These are phyloP conservation scores for Tylopilus rubrobrunneus DNA, from an alignment of 768 basidiomycete species.

Conservation along the genomic window DNA sequence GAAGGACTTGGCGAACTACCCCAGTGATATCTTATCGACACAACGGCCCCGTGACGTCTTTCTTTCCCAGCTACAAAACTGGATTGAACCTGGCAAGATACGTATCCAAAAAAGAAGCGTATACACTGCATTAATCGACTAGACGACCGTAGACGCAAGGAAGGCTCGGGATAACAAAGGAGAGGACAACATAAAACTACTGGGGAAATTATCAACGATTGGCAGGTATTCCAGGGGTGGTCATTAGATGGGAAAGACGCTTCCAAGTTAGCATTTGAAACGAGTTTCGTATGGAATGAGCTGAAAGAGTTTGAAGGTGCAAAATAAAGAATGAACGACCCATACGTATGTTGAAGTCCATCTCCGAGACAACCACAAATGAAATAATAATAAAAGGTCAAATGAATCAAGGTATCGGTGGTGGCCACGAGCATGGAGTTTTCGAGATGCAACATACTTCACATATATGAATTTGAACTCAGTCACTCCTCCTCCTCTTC, in stretches of 20 bases:
- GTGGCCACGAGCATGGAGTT: constrained; percentile 13
- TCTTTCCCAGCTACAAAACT: constrained; percentile 6
- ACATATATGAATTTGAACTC: constrained; percentile 11
- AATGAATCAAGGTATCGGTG: constrained; percentile 24
- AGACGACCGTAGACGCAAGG: constrained; percentile 1
- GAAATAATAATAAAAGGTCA: background rate
- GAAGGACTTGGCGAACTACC: background rate
- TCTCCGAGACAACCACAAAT: constrained; percentile 6
- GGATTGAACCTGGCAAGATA: constrained; percentile 4
- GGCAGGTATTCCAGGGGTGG: constrained; percentile 15
- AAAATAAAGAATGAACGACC: constrained; percentile 2
- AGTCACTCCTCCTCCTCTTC: constrained; percentile 61
- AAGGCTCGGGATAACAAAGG: constrained; percentile 9
- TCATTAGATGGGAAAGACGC: constrained; percentile 22
- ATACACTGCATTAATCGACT: constrained; percentile 17
- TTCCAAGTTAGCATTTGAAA: constrained; percentile 15
- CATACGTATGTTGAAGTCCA: constrained; percentile 2
- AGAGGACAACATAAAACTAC: constrained; percentile 24
- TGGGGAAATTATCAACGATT: constrained; percentile 21
- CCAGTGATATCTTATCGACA: constrained; percentile 1
- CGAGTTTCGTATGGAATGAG: constrained; percentile 3
- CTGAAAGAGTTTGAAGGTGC: background rate
- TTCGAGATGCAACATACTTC: constrained; percentile 14
- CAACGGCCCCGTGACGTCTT: background rate
- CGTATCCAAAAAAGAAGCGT: constrained; percentile 14